Base-by-base conservation (phyloP, 2,329 filamentous ascomycete genomes). In the Exserohilum rostratum region DNA sequence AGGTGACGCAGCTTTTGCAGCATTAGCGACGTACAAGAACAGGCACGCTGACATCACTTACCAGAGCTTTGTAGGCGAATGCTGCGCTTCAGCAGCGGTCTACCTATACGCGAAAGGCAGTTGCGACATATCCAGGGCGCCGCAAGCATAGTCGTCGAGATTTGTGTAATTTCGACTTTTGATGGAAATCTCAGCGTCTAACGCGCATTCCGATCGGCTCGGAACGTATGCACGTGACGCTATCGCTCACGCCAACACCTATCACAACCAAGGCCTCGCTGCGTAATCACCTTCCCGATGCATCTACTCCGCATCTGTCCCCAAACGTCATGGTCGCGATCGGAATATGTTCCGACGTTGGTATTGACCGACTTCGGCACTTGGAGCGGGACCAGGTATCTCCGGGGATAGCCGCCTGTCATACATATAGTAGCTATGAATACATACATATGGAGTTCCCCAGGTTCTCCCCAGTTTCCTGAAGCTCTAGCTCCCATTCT, bases 111-210 rank as follows among this genome's bases (percentile, higher is more conserved):
- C 57, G 69, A 70, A 49, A 82, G 67, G 68, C 79, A 81, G 71
- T 70, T 75, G 68, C 78, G 76, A 66, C 80, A 83, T 70, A 78
- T 71, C 78, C 78, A 80, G 27, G 72, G 68, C 29, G 66, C 62
- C 53, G 66, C 66, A 46, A 75, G 66, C 79, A 81, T 81, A 40
- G 54, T 68, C 46, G 47, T 55, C 33, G 44, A 45, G 22, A 37
- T 27, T 43, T 33, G 43, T 31, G 29, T 37, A 31, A 12, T 37
- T 49, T 46, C 51, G 48, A 48, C 50, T 48, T 25, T 53, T 57
- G 44, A 53, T 49, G 47, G 35, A 51, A 50, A 44, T 40, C 40
- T 55, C 37, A 29, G 44, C 37, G 18, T 43, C 51, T 13, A 58
- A 68, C 62, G 62, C 65, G 68, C 55, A 60, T 65, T 63, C 62